Evolutionary conservation across 2,329 filamentous ascomycete genomes (phyloP).

Genomic region (Setomelanomma holmii): DNA sequence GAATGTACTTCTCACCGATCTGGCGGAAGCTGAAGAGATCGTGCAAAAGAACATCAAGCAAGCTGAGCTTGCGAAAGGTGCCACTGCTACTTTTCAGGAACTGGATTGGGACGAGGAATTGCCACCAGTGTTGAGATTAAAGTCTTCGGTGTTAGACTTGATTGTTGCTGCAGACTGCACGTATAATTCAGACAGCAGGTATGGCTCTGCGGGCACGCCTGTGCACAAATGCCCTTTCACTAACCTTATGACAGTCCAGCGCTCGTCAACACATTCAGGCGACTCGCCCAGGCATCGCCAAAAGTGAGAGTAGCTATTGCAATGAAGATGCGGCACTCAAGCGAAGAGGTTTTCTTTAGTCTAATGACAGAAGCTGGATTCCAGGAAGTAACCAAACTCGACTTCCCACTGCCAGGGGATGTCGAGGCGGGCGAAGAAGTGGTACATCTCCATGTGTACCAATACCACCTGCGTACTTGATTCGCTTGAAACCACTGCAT

Average conservation of each 20-base stretch:
- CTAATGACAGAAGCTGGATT: conserved; percentile 51
- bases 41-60: conserved; percentile 62
- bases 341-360: conserved; percentile 71
- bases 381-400: conserved; percentile 13
- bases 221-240: too few relatives aligned
- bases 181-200: conserved; percentile 70
- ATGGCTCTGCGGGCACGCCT: too few relatives aligned
- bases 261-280: conserved; percentile 64
- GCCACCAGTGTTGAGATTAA: conserved; percentile 32
- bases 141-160: conserved; percentile 57
- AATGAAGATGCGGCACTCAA: conserved; percentile 72
- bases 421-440: conserved; percentile 31
- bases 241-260: conserved; percentile 55
- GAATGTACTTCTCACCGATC: conserved; percentile 68
- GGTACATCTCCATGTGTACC: conserved; percentile 33
- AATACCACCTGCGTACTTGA: background rate
- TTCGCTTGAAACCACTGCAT: background rate
- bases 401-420: conserved; percentile 38
- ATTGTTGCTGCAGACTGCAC: conserved; percentile 75
- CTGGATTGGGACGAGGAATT: conserved; percentile 70
- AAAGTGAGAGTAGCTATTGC: conserved; percentile 63
- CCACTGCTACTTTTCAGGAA: conserved; percentile 56
- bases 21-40: conserved; percentile 69
- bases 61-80: conserved; percentile 52
- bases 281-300: conserved; percentile 57